Conservation (phyloP, 345 rosid genomes). For the Populus pruinosa region DNA sequence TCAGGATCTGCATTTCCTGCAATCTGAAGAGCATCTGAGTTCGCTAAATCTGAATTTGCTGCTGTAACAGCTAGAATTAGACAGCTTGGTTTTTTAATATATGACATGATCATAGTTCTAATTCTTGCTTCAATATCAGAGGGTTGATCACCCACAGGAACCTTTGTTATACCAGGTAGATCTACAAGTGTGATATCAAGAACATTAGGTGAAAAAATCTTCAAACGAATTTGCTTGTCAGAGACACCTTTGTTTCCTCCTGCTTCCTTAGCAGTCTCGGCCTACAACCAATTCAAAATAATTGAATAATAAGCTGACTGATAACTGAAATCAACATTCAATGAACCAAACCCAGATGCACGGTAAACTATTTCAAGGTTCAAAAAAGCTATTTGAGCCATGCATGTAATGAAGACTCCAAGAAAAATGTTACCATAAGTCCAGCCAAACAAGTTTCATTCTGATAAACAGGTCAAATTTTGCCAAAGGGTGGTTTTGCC, state of each 20-base stretch:
- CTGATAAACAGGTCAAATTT: not conserved
- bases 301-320: not conserved
- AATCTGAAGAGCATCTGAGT: constrained; percentile 92
- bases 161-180: constrained; percentile 94
- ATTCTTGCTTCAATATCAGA: constrained; percentile 89
- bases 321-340: not conserved
- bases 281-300: constrained; percentile 35
- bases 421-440: not conserved
- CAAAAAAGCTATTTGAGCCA: not conserved
- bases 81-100: constrained; percentile 79
- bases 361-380: not conserved
- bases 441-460: not conserved
- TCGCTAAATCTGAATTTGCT: constrained; percentile 91
- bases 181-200: constrained; percentile 92
- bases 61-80: constrained; percentile 86
- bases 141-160: constrained; percentile 97
- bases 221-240: constrained; percentile 80
- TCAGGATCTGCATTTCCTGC: constrained; percentile 95
- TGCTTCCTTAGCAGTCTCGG: constrained; percentile 78
- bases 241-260: constrained; percentile 94
- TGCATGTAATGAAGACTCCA: not conserved
- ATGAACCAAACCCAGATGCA: not conserved
- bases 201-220: constrained; percentile 90
- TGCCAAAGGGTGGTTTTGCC: not conserved
- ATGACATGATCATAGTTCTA: constrained; percentile 94